These are phyloP conservation scores for Aspergillus egyptiacus DNA, from an alignment of 495 filamentous ascomycete species.

Conservation along the genomic window DNA sequence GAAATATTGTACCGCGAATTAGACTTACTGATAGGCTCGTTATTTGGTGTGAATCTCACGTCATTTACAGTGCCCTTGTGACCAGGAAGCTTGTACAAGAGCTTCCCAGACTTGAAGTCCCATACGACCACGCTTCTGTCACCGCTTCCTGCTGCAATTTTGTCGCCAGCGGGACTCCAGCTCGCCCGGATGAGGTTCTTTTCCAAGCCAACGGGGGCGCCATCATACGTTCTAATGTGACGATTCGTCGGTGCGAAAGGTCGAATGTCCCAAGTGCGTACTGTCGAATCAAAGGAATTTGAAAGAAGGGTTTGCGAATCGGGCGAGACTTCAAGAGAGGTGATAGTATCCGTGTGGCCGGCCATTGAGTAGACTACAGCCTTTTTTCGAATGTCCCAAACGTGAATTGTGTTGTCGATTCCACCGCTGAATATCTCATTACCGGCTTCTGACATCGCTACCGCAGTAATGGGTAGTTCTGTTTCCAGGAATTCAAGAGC, in stretches of 20 bases:
- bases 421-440: constrained; percentile 94
- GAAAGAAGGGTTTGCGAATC: constrained; percentile 88
- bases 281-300: constrained; percentile 88
- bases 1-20: neutral
- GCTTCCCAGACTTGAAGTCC: constrained; percentile 73
- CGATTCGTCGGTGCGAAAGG: constrained; percentile 88
- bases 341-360: constrained; percentile 88
- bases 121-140: constrained; percentile 89
- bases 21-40: constrained; percentile 82
- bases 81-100: constrained; percentile 90
- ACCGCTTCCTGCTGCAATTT: constrained; percentile 81
- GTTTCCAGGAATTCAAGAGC: constrained; percentile 84
- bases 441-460: constrained; percentile 84
- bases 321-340: constrained; percentile 81
- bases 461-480: constrained; percentile 86
- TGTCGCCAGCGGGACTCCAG: constrained; percentile 83
- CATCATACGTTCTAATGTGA: constrained; percentile 78
- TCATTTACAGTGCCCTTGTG: constrained; percentile 96
- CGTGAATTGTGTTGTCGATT: constrained; percentile 95
- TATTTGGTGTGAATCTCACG: constrained; percentile 77
- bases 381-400: constrained; percentile 94
- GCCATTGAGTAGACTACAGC: constrained; percentile 77
- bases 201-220: constrained; percentile 79
- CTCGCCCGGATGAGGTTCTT: constrained; percentile 88
- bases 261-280: constrained; percentile 91